Evolutionary conservation across 192 early-diverging fungal species (phyloP), one percentile per base, ranked within the genome.

Genomic region (Linderina pennispora): DNA sequence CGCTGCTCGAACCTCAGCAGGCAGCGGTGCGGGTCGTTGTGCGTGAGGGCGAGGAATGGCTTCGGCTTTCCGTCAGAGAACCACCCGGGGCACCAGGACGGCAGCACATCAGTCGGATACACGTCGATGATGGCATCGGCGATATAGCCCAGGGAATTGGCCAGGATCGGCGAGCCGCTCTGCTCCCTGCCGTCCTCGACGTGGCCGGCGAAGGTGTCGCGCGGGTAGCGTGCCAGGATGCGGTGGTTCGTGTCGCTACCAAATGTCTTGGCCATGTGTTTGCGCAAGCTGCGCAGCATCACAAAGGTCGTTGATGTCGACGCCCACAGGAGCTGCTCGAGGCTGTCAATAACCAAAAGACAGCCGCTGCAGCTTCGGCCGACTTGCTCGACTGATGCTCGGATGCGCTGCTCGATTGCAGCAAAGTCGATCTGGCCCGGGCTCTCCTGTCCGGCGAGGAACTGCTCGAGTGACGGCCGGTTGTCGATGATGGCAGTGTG

Each of bases 31-130:
- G 31, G 23, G 46, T 64, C 61, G 33, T 59, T 64, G 45, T 64
- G 38, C 9, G 49, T 34, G 17, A 56, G 33, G 3, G 56, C 35
- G 7, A 60, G 21, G 43, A 72, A 64, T 14, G 68, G 53, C 19
- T 9, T 22, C 1, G 40, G 10, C 18, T 37, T 40, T 4, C 52
- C 61, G 22, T 72, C 53, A 22, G 68, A 72, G 39, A 64, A 72
- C 68, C 68, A 72, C 3, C 68, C 68, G 9, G 68, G 68, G 61
- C 63, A 60, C 68, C 68, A 72, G 10, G 55, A 55, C 9, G 43
- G 39, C 40, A 72, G 44, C 14, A 43, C 40, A 21, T 52, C 50
- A 15, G 60, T 43, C 4, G 50, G 56, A 33, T 64, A 32, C 15
- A 60, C 53, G 26, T 72, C 68, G 10, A 72, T 43, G 13, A 47